Base-by-base conservation (phyloP, 257 asterid species). In the Eucommia ulmoides region DNA sequence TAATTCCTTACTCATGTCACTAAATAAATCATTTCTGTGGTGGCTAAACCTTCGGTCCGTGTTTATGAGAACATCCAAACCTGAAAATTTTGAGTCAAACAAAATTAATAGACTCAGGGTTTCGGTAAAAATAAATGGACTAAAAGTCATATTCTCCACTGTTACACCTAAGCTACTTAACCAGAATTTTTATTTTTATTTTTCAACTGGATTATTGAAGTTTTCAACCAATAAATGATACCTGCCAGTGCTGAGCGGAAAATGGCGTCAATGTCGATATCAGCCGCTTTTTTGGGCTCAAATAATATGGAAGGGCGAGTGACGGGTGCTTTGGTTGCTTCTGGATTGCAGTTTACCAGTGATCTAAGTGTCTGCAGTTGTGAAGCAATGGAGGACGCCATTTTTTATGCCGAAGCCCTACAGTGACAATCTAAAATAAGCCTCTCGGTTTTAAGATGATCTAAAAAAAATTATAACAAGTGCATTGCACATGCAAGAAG, bases 241-340 rank as follows among this genome's bases (percentile, higher is more conserved):
- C 98, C 98, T 21, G 82, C 42, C 1, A 74, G 54, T 33, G 94
- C 91, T 33, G 67, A 49, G 54, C 20, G 35, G 70, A 56, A 53
- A 49, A 85, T 74, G 33, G 85, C 58, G 23, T 85, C 94, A 45
- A 78, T 46, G 73, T 73, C 88, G 15, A 78, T 62, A 59, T 85
- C 98, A 0, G 98, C 96, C 20, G 98, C 98, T 33, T 66, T 65
- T 70, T 76, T 82, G 24, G 84, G 86, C 60, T 76, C 82, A 65
- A 64, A 85, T 3, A 89, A 45, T 29, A 89, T 58, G 9, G 98
- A 85, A 41, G 93, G 92, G 0, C 96, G 93, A 41, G 88, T 80
- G 15, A 76, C 51, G 15, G 96, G 79, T 33, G 70, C 60, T 54
- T 74, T 83, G 46, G 88, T 80, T 53, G 81, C 96, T 0, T 83